Base-by-base conservation (phyloP, 2,329 filamentous ascomycete genomes). In the Sphaerulina populicola region DNA sequence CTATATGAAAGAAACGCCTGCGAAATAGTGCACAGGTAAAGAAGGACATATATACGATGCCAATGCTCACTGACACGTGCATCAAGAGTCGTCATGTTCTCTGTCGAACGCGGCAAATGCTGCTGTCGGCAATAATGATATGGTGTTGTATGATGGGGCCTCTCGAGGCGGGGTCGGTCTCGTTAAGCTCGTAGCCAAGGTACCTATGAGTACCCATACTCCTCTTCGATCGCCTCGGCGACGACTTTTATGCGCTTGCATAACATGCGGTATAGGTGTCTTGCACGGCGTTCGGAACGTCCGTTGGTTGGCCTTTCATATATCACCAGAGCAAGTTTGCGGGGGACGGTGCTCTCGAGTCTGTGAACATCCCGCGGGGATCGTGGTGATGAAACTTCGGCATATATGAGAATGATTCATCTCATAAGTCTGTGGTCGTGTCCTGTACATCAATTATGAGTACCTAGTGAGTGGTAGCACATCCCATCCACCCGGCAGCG, bases 361-460 rank as follows among this genome's bases (percentile, higher is more conserved):
- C 23, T 27, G 23, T 27, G 23, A 27, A 27, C 6, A 7, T 27
- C 23, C 6, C 23, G 18, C 18, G 4, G 23, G 23, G 23, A 27
- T 27, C 23, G 23, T 27, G 31, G 31, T 7, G 8, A 11, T 35
- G 31, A 35, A 7, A 27, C 23, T 6, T 6, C 6, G 23, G 23
- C 5, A 27, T 27, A 2, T 35, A n/a, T 35, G 31, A 35, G 23
- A 6, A 27, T 5, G 31, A 18, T 18, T 18, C 18, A 18, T 11
- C 12, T 35, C 31, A 9, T 18, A 18, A 10, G 8, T 40, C 37
- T 40, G 37, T 9, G 5, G 41, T 31, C 30, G 27, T 33, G 27
- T 31, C 11, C 45, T 48, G 29, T 33, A 33, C 38, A 48, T 48
- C 15, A 23, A 47, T 49, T 29, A 37, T 39, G 47, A 36, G 47